Conservation (phyloP, 1,139 yeast genomes). For the Taphrina sp. region DNA sequence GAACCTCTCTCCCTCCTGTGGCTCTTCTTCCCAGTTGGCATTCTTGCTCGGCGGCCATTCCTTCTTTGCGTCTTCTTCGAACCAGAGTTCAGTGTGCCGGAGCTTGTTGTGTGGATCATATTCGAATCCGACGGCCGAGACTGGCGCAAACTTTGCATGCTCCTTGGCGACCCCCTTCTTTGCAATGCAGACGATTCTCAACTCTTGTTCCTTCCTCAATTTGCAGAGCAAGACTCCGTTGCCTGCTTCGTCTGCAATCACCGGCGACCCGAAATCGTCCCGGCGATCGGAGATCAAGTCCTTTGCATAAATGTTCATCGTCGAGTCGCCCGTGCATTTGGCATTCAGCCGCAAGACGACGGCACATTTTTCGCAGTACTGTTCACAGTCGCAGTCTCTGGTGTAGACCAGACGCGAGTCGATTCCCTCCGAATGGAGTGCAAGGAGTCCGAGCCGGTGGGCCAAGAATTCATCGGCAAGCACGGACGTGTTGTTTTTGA, state of each 20-base stretch:
- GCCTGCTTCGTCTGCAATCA: conserved; percentile 69
- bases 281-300: conserved; percentile 56
- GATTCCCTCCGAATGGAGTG: conserved; percentile 79
- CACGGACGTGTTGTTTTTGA: conserved; percentile 88
- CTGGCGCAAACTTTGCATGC: conserved; percentile 98
- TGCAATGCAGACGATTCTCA: conserved; percentile 85
- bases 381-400: conserved; percentile 91
- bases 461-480: conserved; percentile 94
- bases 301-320: conserved; percentile 85
- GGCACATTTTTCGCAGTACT: conserved; percentile 91
- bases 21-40: conserved; percentile 84
- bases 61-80: conserved; percentile 77
- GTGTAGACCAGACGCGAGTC: conserved; percentile 57
- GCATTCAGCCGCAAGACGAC: conserved; percentile 85
- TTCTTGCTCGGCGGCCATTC: conserved; percentile 85
- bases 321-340: conserved; percentile 68
- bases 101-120: conserved; percentile 99
- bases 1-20: conserved; percentile 74
- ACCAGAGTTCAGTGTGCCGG: conserved; percentile 95
- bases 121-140: conserved; percentile 95
- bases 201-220: conserved; percentile 87
- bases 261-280: conserved; percentile 62
- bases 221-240: conserved; percentile 89
- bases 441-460: conserved; percentile 88
- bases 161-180: conserved; percentile 95